phyloP scores from a whole-genome alignment of 192 early-diverging fungal species.

The Entomortierella chlamydospora region DNA sequence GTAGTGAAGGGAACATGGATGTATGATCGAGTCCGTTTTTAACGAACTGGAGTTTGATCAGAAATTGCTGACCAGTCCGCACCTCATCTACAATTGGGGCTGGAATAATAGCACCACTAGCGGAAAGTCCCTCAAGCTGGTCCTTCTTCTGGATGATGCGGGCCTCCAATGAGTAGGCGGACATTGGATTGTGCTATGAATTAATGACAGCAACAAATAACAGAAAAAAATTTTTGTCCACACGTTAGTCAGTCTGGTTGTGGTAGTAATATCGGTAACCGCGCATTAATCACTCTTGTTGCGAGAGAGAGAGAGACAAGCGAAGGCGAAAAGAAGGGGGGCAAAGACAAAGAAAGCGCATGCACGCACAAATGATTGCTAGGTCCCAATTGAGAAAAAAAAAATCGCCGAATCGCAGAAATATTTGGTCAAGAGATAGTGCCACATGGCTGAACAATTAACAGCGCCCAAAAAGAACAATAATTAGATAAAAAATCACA shows the following conservation, averaged over 20 bases:
- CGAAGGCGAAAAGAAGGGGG: too few species aligned
- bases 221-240: neutral
- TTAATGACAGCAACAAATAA: neutral
- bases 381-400: neutral
- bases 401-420: neutral
- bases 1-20: slow-evolving; percentile 17
- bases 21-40: neutral
- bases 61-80: slow-evolving; percentile 48
- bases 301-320: too few species aligned
- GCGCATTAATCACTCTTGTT: too few species aligned
- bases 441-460: neutral
- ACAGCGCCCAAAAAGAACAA: neutral
- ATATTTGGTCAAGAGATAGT: neutral
- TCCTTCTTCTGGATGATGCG: slow-evolving; percentile 52
- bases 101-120: slow-evolving; percentile 13
- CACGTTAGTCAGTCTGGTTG: neutral
- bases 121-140: slow-evolving; percentile 42
- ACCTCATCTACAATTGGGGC: slow-evolving; percentile 41
- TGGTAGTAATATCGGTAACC: neutral
- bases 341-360: neutral
- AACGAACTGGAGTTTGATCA: slow-evolving; percentile 43
- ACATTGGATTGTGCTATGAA: slow-evolving; percentile 21
- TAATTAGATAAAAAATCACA: neutral
- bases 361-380: neutral
- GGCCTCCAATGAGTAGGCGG: slow-evolving; percentile 30